These are phyloP conservation scores for Exophiala oligosperma DNA, from an alignment of 2,329 filamentous ascomycete species.

Conservation along the genomic window DNA sequence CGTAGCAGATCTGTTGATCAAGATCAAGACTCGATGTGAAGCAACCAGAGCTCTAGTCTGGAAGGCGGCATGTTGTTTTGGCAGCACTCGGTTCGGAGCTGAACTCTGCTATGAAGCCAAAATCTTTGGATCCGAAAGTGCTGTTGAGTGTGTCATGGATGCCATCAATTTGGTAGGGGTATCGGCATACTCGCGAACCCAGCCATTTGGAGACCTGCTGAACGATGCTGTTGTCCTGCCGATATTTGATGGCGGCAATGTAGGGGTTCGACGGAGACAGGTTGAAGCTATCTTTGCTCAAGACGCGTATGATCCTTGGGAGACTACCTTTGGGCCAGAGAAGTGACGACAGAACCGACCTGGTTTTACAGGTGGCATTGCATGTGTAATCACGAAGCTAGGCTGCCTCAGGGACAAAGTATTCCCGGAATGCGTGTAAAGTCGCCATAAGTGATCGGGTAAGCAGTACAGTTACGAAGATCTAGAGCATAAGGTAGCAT, in stretches of 20 bases:
- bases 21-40: slow-evolving; percentile 55
- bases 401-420: no score
- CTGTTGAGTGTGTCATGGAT: slow-evolving; percentile 50
- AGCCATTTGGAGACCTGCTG: slow-evolving; percentile 47
- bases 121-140: slow-evolving; percentile 52
- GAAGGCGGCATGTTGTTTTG: slow-evolving; percentile 51
- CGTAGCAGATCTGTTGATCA: slow-evolving; percentile 53
- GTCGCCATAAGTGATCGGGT: no score
- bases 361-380: background rate
- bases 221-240: slow-evolving; percentile 50
- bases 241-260: slow-evolving; percentile 57
- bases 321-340: slow-evolving; percentile 20
- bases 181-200: slow-evolving; percentile 44
- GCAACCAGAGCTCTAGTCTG: slow-evolving; percentile 52
- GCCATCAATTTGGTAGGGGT: slow-evolving; percentile 56
- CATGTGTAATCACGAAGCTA: no score
- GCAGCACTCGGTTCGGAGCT: slow-evolving; percentile 43
- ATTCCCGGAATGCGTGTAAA: no score
- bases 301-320: slow-evolving; percentile 51
- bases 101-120: slow-evolving; percentile 54
- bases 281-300: slow-evolving; percentile 39
- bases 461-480: no score
- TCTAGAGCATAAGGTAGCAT: no score
- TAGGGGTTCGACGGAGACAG: slow-evolving; percentile 51
- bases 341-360: background rate